Base-by-base conservation (phyloP, 352 stramenopile genomes). In the Pythium phragmitis region DNA sequence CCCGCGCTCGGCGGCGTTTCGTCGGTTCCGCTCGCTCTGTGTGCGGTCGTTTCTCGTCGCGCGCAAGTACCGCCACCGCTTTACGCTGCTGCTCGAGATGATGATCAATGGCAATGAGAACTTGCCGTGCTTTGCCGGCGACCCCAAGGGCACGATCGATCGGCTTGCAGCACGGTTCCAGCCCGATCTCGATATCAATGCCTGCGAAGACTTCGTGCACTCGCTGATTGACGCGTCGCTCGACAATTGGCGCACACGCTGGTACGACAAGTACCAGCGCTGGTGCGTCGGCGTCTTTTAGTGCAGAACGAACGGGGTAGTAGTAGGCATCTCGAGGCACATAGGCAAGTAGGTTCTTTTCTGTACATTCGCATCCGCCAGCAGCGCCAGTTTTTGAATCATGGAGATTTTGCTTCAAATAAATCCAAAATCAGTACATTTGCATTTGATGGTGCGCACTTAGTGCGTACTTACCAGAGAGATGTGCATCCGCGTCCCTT, bases 31-130 rank as follows among this genome's bases (percentile, higher is more conserved):
- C 23, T 96, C 95, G 57, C 83, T 99, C 21, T 99, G 96, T 63
- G 96, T 98, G 59, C 91, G 94, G 19, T 87, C 94, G 12, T 99
- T 99, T 73, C 86, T 99, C 43, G 92, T 97, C 1, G 81, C 98
- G 8, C 85, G 96, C 42, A 96, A 97, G 69, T 94, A 98, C 60
- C 96, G 94, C 28, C 92, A 98, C 71, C 88, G 97, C 63, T 97
- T 99, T 50, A 96, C 96, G 57, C 66, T 98, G 53, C 77, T 98
- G 16, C 89, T 98, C 41, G 96, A 99, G 80, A 99, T 99, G 96
- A 94, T 98, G 68, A 86, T 97, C 58, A 88, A 91, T 57, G 96
- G 96, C n/a, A 98, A 98, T 68, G 96, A 98, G 64, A 88, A 99
- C 68, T 68, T 99, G 19, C 84, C 88, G 33, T 99, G 96, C 78